phyloP scores from a whole-genome alignment of 2,329 filamentous ascomycete species.

The Exserohilum turcica region DNA sequence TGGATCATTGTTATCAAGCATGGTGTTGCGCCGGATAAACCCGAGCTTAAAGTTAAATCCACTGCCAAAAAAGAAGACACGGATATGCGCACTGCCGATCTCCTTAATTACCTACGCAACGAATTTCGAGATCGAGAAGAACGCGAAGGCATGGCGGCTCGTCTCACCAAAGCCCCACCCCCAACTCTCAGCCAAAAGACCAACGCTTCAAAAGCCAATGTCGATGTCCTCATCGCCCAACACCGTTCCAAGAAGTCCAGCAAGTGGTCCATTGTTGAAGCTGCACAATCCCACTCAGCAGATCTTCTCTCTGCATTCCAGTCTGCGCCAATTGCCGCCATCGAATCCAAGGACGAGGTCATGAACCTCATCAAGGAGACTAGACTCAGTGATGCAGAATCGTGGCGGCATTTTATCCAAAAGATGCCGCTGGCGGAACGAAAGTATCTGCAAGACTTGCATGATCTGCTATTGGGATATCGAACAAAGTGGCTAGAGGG shows the following conservation, averaged over 20 bases:
- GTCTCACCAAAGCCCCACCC: conserved; percentile 26
- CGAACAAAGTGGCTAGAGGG: conserved; percentile 61
- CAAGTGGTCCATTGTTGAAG: conserved; percentile 82
- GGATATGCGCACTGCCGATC: conserved; percentile 73
- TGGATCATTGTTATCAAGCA: conserved; percentile 92
- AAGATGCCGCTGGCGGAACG: conserved; percentile 75
- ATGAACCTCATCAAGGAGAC: conserved; percentile 78
- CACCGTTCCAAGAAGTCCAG: conserved; percentile 92
- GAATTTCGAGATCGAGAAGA: conserved; percentile 82
- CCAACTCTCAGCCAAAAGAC: conserved; percentile 25
- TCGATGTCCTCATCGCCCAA: conserved; percentile 81
- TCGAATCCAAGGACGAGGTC: conserved; percentile 85
- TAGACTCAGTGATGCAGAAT: conserved; percentile 76
- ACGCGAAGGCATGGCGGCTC: conserved; percentile 57
- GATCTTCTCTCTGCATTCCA: conserved; percentile 72
- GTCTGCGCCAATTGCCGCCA: conserved; percentile 79
- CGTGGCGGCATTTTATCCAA: conserved; percentile 82
- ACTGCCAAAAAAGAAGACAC: conserved; percentile 75
- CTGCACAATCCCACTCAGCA: conserved; percentile 63
- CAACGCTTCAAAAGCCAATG: conserved; percentile 59
- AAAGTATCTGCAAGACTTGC: conserved; percentile 81
- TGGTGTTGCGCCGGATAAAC: conserved; percentile 61
- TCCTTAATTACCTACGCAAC: conserved; percentile 78
- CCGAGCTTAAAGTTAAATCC: conserved; percentile 75
- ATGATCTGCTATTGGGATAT: conserved; percentile 72